Evolutionary conservation across 2,329 filamentous ascomycete species (phyloP), one percentile per base, ranked within the genome.

Genomic region (Calonectria montana): DNA sequence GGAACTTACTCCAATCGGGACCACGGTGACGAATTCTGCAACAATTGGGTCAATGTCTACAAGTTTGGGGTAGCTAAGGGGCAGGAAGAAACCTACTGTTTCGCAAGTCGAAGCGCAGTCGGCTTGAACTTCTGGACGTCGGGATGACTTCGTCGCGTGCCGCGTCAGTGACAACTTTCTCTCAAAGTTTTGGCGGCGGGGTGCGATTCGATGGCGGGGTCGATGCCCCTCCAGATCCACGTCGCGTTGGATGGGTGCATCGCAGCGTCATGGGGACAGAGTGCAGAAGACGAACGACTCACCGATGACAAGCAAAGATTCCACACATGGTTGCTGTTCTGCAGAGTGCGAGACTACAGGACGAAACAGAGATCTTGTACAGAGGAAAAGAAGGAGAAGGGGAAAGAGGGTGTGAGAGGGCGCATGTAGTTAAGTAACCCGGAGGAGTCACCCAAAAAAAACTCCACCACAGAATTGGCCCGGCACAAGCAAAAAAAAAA

Each of bases 71-170:
- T 3, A 37, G 23, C 16, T 2, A 6, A 25, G 10, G 8, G n/a
- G 1, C 4, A 13, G n/a, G 27, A 8, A 53, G 31, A 16, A 2
- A 61, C 94, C 85, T 91, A 97, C 95, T 94, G 93, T 90, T 98
- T 98, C 78, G 95, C 92, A 87, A 98, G 94, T 87, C 93, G 93
- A 85, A 98, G 89, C 82, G 96, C 96, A 74, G 94, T 96, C 64
- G 96, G 94, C 91, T 98, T 98, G 90, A 98, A 98, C 82, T 95
- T 96, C 82, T 94, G 92, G 81, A 98, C 95, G 91, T 98, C 94
- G 76, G 96, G 96, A 83, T 98, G 96, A 87, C 91, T 92, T 79
- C 66, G 75, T 74, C 72, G 73, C 72, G 69, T 74, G 70, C 27
- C 65, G 64, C 63, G 59, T 67, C 53, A 67, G 62, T 71, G 23